Evolutionary conservation across 1,284 basidiomycete species (phyloP), one percentile per base, ranked within the genome.

Genomic region (Sanghuangporus sanghuang): DNA sequence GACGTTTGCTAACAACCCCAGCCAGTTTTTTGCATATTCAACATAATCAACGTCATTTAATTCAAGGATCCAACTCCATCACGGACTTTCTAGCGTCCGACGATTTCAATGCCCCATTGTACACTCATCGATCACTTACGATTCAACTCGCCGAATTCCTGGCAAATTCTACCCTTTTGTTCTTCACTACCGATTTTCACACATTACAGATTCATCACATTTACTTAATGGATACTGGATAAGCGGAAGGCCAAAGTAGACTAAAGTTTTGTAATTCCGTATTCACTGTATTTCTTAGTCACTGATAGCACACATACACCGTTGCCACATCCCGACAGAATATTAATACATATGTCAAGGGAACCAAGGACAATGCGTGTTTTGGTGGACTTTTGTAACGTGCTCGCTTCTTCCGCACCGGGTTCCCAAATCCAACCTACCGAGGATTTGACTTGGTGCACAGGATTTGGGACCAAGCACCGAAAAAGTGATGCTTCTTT

Each of bases 11-110:
- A 32, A 32, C 27, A 5, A 32, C 27, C 27, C 27, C 27, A 32
- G 27, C 27, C 42, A 27, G 7, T n/a, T 49, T n/a, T 16, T 49
- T 48, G 18, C 44, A 42, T 54, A 62, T 57, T 54, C 54, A 57
- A 48, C 40, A 39, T 44, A 36, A 57, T 57, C 36, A n/a, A 14
- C 42, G n/a, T 36, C n/a, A 38, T 9, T 9, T 35, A 18, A 6
- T 32, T 49, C 58, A 32, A 57, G 61, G 61, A 62, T 57, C 61
- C 54, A 62, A 57, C 53, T 57, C 54, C 61, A 62, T 62, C 46
- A 52, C 61, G 58, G 36, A 62, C 53, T n/a, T 3, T 23, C 0
- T 53, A 48, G 42, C 18, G n/a, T n/a, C 44, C 44, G 21, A n/a
- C 23, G 50, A 14, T 52, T 52, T 27, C 12, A 36, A 42, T 40